A percentile compares a stretch with the other conserved stretches of the same genome.
These are phyloP conservation scores for Hordeum pubiflorum DNA, from an alignment of 202 grass and related monocot genomes.

Conservation along the genomic window DNA sequence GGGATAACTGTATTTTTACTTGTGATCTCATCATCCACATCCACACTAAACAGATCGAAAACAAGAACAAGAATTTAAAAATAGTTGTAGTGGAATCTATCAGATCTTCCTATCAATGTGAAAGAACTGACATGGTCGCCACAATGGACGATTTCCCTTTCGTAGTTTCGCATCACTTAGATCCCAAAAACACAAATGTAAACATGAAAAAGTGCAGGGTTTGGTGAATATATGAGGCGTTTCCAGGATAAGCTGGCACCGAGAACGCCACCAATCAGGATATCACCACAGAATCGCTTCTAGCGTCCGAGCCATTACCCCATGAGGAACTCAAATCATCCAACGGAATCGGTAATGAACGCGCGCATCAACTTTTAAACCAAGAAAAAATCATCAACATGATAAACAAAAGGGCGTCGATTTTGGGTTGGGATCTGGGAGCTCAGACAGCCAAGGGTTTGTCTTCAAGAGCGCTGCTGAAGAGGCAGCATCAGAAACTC, in stretches of 20 bases:
- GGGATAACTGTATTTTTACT: constrained; percentile 48
- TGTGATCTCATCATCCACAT: constrained; percentile 39
- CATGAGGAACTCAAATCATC: constrained; percentile 34
- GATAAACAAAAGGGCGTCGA: neutral
- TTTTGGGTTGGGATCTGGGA: constrained; percentile 13
- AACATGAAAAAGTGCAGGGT: too few species aligned
- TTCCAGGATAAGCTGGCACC: constrained; percentile 60
- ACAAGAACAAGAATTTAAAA: neutral
- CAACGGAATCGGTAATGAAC: constrained; percentile 63
- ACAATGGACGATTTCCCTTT: constrained; percentile 26
- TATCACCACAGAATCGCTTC: constrained; percentile 48
- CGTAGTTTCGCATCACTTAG: constrained; percentile 34
- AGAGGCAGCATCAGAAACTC: constrained; percentile 40
- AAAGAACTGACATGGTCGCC: constrained; percentile 42
- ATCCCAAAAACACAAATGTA: neutral
- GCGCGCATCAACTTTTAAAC: neutral
- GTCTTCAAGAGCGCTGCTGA: constrained; percentile 26
- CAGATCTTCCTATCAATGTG: constrained; percentile 67
- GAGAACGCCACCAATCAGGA: constrained; percentile 59
- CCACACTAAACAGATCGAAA: neutral
- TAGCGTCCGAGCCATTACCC: constrained; percentile 64
- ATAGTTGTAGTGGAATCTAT: neutral
- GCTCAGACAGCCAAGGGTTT: constrained; percentile 54
- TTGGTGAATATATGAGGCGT: constrained; percentile 35
- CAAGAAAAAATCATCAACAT: neutral